Base-by-base conservation (phyloP, 768 basidiomycete species). In the Sporobolomyces phaffii region DNA sequence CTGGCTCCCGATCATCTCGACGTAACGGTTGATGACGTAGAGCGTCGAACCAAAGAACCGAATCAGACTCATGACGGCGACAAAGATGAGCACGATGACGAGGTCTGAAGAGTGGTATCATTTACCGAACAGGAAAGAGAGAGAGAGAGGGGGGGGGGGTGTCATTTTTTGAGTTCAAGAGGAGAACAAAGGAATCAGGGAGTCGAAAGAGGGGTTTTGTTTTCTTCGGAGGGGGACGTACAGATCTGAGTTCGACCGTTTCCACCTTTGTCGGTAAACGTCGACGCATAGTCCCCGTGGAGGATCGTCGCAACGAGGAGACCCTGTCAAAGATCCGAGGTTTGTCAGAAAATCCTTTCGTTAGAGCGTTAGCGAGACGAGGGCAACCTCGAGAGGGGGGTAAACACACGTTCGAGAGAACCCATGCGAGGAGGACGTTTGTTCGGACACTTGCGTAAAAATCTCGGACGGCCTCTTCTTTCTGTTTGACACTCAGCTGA, bases 371-470 rank as follows among this genome's bases (percentile, higher is more conserved):
- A n/a, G n/a, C n/a, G n/a, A n/a, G n/a, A n/a, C n/a, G n/a, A n/a
- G n/a, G 18, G 18, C 20, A 28, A 38, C 5, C 11, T 2, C 43
- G n/a, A 63, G 13, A 36, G 50, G 45, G 11, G 10, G 44, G 9
- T 13, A 1, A 18, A 43, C 64, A 2, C n/a, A 60, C 90, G 74
- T 92, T 92, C 31, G 89, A 87, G 66, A 92, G 74, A 5, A 89
- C 88, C 91, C 91, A 92, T 5, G 83, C 79, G 61, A 93, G 80
- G 48, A 93, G 77, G 38, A 87, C 84, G 83, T 91, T 91, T 10
- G 90, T 91, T 69, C 90, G 80, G 60, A 92, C 88, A 73, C 85
- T 86, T 1, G 90, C 89, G 77, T 91, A 93, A 78, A 91, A 92
- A 72, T 90, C 89, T 74, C 85, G 87, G 14, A 88, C 58, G 9